Base-by-base conservation (phyloP, 352 stramenopile genomes). In the Elongisporangium senticosum region DNA sequence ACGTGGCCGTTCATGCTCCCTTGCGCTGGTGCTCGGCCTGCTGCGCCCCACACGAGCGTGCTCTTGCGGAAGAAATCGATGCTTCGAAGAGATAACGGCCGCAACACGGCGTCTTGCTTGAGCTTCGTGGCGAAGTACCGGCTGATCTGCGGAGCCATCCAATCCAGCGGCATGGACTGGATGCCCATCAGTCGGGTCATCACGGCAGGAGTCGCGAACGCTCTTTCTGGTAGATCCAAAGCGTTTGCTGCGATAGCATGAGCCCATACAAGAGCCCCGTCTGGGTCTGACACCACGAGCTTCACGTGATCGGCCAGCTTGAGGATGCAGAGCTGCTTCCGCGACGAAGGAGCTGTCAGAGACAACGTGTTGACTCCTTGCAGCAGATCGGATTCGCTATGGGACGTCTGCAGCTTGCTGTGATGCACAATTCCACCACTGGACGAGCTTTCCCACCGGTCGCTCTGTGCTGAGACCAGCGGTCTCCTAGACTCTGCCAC, bases 61-160 rank as follows among this genome's bases (percentile, higher is more conserved):
- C 77, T 90, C 63, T 87, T 88, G 63, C 65, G 72, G 7, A 93
- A 58, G 55, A 93, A 93, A 20, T 91, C 84, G 50, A 93, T 89
- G 28, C 79, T 90, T 1, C 84, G 77, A 1, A 74, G 65, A 14
- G 81, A 93, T 17, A 93, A 62, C 8, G 83, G 83, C 2, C 83
- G 81, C 47, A 69, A 75, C 4, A 83, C 82, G 3, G 84, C 84
- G 50, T 87, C 79, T 37, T 68, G 63, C 54, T 87, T 81, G 2
- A 93, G 61, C 56, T 86, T 77, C n/a, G 78, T 76, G 19, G 81
- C 84, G 66, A 93, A 93, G 61, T 83, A 93, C n/a, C 76, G 74
- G 53, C 81, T 87, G 23, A 91, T 70, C 51, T 86, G 74, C 0
- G 79, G 81, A 4, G 76, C 84, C 19, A 91, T 60, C 70, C 66